Conservation (phyloP, 2,329 filamentous ascomycete species). For the Pyricularia grisea region DNA sequence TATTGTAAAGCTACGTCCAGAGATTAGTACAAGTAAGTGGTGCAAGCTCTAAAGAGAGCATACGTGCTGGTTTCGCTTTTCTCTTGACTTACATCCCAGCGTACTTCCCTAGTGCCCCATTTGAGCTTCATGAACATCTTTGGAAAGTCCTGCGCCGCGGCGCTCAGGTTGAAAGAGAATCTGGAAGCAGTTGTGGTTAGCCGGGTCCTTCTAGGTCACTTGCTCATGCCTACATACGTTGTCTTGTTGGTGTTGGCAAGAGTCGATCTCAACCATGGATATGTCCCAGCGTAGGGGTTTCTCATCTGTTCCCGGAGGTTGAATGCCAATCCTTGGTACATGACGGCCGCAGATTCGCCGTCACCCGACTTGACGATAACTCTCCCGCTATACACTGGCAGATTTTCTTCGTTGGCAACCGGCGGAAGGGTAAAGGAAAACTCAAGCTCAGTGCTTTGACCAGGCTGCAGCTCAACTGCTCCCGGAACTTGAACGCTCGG, state of each 20-base stretch:
- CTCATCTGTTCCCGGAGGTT: conserved; percentile 16
- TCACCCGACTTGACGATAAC: conserved; percentile 19
- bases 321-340: conserved; percentile 16
- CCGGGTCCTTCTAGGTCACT: neutral
- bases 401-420: conserved; percentile 10
- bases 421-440: conserved; percentile 12
- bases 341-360: conserved; percentile 21
- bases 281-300: conserved; percentile 11
- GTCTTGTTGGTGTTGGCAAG: conserved; percentile 2
- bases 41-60: no score
- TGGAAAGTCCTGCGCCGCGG: neutral
- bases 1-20: conserved; percentile 7
- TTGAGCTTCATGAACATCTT: neutral
- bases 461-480: conserved; percentile 14
- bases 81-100: conserved; percentile 16
- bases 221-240: neutral
- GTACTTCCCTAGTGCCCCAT: conserved; percentile 17
- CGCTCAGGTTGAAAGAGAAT: conserved; percentile 15
- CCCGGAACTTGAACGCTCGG: conserved; percentile 1
- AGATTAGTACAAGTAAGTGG: neutral
- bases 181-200: neutral
- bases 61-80: neutral
- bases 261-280: conserved; percentile 9
- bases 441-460: conserved; percentile 14
- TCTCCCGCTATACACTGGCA: conserved; percentile 24